A percentile compares a stretch with the other conserved stretches of the same genome.
Evolutionary conservation across 225 moss, liverwort and hornwort species (phyloP).

Genomic region (Marchantia polymorpha): DNA sequence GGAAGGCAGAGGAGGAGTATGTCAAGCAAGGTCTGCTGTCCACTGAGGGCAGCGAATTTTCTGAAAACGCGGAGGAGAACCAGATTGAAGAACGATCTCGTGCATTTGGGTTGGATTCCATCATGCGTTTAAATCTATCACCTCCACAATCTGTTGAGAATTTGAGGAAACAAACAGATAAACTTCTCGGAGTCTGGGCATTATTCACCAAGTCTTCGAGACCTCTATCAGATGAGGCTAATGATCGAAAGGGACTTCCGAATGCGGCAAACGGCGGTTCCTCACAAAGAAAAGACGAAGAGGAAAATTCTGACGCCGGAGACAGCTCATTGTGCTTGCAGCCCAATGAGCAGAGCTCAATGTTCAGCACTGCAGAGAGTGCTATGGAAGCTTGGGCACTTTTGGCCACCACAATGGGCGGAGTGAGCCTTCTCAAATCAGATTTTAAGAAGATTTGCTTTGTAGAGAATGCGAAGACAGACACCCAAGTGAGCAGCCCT

Average conservation of each 20-base stretch:
- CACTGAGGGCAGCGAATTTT: neutral
- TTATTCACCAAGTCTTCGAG: constrained; percentile 56
- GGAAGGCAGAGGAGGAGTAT: constrained; percentile 58
- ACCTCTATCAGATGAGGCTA: constrained; percentile 23
- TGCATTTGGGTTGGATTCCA: constrained; percentile 1
- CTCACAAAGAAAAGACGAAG: neutral
- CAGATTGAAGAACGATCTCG: neutral
- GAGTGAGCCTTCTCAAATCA: constrained; percentile 70
- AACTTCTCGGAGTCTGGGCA: constrained; percentile 63
- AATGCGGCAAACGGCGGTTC: neutral
- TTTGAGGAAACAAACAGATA: constrained; percentile 58
- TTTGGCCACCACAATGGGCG: constrained; percentile 67
- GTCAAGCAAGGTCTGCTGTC: constrained; percentile 55
- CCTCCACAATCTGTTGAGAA: constrained; percentile 21
- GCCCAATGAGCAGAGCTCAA: constrained; percentile 24
- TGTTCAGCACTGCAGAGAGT: constrained; percentile 85
- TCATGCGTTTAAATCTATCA: constrained; percentile 39
- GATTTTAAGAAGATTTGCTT: constrained; percentile 89
- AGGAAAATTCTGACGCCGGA: constrained; percentile 24
- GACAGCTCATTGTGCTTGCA: constrained; percentile 1
- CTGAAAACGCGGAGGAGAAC: constrained; percentile 23
- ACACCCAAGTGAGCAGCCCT: constrained; percentile 62
- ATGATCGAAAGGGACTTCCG: neutral
- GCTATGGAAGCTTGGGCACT: constrained; percentile 94
- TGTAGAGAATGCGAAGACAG: constrained; percentile 68